Evolutionary conservation across 176 grass and related monocot species (phyloP).

Genomic region (Areca catechu): DNA sequence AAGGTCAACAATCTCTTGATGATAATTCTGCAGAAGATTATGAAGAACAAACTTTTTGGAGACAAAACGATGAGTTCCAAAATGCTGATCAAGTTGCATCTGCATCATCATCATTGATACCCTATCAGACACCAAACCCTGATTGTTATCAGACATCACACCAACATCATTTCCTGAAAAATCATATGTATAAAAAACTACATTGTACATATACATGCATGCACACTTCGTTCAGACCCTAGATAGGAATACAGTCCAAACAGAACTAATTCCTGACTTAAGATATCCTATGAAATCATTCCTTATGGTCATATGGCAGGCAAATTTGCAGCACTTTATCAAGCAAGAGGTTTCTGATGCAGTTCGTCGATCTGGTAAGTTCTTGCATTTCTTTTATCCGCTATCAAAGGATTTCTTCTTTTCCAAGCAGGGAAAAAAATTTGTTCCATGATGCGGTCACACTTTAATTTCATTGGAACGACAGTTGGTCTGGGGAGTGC

Average conservation of each 20-base stretch:
- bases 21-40: slow-evolving; percentile 62
- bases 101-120: slow-evolving; percentile 41
- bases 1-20: slow-evolving; percentile 47
- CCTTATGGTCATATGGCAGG: no score
- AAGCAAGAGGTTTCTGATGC: slow-evolving; percentile 71
- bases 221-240: no score
- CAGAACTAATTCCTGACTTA: no score
- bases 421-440: no score
- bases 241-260: no score
- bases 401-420: no score
- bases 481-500: slow-evolving; percentile 33
- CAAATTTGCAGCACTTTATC: slow-evolving; percentile 62
- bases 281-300: no score
- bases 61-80: slow-evolving; percentile 40
- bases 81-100: slow-evolving; percentile 40
- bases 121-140: slow-evolving; percentile 28
- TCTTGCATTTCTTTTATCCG: neutral
- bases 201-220: no score
- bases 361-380: slow-evolving; percentile 71
- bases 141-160: no score
- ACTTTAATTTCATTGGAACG: slow-evolving; percentile 1
- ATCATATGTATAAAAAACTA: no score
- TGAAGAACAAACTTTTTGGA: slow-evolving; percentile 41
- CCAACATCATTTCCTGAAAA: slow-evolving; percentile 6
- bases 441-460: no score